Base-by-base conservation (phyloP, 345 rosid species). In the Eucalyptus globulus region DNA sequence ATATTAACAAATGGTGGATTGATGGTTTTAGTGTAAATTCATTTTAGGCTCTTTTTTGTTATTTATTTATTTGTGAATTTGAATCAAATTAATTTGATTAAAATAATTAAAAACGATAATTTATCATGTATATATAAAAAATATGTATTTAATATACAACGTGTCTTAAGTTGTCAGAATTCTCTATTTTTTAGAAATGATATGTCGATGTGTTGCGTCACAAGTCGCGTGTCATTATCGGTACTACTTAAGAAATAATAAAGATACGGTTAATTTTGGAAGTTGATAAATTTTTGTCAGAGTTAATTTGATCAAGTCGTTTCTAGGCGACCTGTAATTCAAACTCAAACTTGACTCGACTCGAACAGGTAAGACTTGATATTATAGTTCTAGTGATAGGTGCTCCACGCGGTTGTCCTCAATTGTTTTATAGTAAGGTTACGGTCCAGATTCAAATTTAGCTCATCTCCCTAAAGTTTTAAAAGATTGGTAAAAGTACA, bases 211-310 rank as follows among this genome's bases (percentile, higher is more conserved):
- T 16, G 1, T 51, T 1, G 2, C 54, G 0, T 51, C 22, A 51
- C 54, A 6, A 1, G 54, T 6, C 4, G 4, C 54, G 1, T 3
- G 54, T 51, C 1, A 51, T 0, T 51, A 1, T 51, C 0, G 9
- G 0, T 51, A 51, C 4, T 51, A 51, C 8, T 51, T 51, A 51
- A 51, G 54, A 15, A 4, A 29, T 17, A 13, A 62, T 62, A 62
- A 29, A 15, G 37, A 62, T 62, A 10, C 29, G 17, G 72, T 62
- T 62, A 29, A 62, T 13, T 62, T 62, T 29, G 72, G 34, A 29
- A 29, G 72, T 29, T 29, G 3, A 29, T 62, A 14, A 29, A 62
- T 62, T 62, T 58, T 62, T 62, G 14, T 60, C 0, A 11, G 31
- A 60, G 67, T 60, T 60, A 26, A 60, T 60, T 26, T 26, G 67